Percentiles rank a stretch among this genome's conserved stretches.
Evolutionary conservation across 139 green algal species (phyloP).

Genomic region (Pedinophyceae sp.): DNA sequence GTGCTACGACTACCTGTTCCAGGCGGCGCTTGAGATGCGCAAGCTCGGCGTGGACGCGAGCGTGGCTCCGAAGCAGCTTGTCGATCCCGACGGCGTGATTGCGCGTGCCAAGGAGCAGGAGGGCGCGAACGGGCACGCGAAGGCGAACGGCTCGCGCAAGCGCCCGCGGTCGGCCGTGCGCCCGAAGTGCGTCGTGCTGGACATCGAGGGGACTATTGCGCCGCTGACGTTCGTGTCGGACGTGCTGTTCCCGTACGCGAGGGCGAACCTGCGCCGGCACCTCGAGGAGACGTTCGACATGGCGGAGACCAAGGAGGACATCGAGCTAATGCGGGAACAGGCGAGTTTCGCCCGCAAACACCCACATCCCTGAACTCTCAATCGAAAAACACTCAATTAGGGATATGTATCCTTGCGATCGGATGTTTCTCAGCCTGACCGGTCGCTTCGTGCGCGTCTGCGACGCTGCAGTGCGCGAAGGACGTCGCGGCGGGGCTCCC

Average conservation of each 20-base stretch:
- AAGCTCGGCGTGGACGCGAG: constrained; percentile 54
- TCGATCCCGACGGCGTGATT: neutral
- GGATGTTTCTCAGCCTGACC: no score
- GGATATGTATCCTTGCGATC: no score
- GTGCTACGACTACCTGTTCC: constrained; percentile 96
- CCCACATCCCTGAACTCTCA: neutral
- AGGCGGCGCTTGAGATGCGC: constrained; percentile 59
- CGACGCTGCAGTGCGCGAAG: neutral
- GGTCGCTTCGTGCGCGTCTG: no score
- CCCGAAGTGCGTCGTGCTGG: constrained; percentile 59
- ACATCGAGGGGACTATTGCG: constrained; percentile 91
- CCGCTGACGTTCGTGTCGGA: constrained; percentile 79
- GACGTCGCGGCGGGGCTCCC: constrained; percentile 7
- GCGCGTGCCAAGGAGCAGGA: neutral
- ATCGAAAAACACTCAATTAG: no score
- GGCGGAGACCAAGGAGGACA: constrained; percentile 41
- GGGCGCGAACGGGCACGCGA: neutral
- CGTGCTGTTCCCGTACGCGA: constrained; percentile 72
- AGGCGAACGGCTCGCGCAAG: neutral
- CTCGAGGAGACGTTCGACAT: neutral
- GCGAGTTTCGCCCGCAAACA: constrained; percentile 14
- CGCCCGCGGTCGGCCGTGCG: neutral
- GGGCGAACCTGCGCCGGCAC: constrained; percentile 8
- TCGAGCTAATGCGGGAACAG: constrained; percentile 45
- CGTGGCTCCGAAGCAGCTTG: constrained; percentile 3